Conservation (phyloP, 2,329 filamentous ascomycete species). For the Tolypocladium album region DNA sequence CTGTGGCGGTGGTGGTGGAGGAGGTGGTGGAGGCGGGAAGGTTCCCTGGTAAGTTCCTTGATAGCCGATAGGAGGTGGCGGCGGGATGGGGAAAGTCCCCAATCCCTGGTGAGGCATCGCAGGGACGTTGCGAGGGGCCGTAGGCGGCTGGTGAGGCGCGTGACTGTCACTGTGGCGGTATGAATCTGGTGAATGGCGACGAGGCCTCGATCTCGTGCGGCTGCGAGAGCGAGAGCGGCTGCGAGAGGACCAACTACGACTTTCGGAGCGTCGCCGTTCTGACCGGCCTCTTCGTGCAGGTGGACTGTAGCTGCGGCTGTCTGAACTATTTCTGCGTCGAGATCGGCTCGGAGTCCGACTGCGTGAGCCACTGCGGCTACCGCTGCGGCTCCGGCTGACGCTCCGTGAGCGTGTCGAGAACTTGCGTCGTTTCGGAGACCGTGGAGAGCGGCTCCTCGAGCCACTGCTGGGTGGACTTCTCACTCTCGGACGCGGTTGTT, state of each 20-base stretch:
- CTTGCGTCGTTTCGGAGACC: background rate
- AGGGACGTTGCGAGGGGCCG: background rate
- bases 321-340: constrained; percentile 3
- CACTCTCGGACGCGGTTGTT: constrained; percentile 16
- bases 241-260: constrained; percentile 10
- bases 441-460: constrained; percentile 17
- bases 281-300: constrained; percentile 7
- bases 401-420: constrained; percentile 1
- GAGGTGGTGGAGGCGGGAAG: constrained; percentile 27
- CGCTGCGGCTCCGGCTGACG: constrained; percentile 18
- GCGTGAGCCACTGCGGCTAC: constrained; percentile 18
- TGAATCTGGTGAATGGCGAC: constrained; percentile 13
- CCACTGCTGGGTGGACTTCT: constrained; percentile 15
- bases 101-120: background rate
- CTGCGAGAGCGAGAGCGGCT: constrained; percentile 9
- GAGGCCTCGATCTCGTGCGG: constrained; percentile 2
- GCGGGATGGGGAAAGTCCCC: background rate
- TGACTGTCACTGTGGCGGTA: constrained; percentile 4
- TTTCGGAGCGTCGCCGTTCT: constrained; percentile 12
- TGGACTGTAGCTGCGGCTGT: constrained; percentile 9
- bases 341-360: constrained; percentile 8
- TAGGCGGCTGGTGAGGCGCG: constrained; percentile 15
- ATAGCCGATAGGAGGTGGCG: constrained; percentile 21
- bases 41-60: constrained; percentile 28
- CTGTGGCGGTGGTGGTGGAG: constrained; percentile 17